These are phyloP conservation scores for Gyrodon lividus DNA, from an alignment of 768 basidiomycete genomes.

Conservation along the genomic window DNA sequence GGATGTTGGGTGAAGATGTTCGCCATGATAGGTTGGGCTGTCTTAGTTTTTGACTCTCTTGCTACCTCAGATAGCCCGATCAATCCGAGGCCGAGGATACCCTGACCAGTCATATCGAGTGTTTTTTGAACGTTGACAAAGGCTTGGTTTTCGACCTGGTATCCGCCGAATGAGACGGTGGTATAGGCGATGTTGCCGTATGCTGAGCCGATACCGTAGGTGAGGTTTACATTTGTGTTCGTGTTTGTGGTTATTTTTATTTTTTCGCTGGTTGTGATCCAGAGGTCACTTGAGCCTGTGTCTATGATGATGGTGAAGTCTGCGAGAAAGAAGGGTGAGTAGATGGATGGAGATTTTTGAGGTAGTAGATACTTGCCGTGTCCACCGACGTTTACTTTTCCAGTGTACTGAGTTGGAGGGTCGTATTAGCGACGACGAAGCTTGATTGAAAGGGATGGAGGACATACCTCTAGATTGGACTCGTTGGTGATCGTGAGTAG, in stretches of 20 bases:
- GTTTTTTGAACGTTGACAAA: conserved; percentile 24
- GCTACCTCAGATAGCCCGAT: conserved; percentile 23
- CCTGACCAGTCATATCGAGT: conserved; percentile 13
- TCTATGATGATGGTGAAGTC: conserved; percentile 29
- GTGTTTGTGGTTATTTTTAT: conserved; percentile 32
- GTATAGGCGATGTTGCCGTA: conserved; percentile 37
- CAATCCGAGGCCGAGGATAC: conserved; percentile 29
- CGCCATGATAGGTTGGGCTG: conserved; percentile 33
- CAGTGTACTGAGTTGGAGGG: conserved; percentile 22
- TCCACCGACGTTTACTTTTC: conserved; percentile 30
- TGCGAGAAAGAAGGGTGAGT: conserved; percentile 2
- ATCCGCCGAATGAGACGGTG: conserved; percentile 35
- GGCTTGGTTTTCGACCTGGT: conserved; percentile 28
- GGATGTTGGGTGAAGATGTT: conserved; percentile 41
- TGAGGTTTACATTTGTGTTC: conserved; percentile 28
- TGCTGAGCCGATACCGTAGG: conserved; percentile 41
- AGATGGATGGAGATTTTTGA: background rate
- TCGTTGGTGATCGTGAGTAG: conserved; percentile 19
- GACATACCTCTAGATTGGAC: conserved; percentile 28
- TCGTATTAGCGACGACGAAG: background rate
- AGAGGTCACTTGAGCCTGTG: conserved; percentile 33
- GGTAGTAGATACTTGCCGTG: conserved; percentile 17
- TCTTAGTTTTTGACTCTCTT: conserved; percentile 14
- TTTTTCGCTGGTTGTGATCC: conserved; percentile 19
- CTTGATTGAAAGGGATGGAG: background rate